Conservation (phyloP, 768 basidiomycete genomes). For the Symmetrospora coprosmae region DNA sequence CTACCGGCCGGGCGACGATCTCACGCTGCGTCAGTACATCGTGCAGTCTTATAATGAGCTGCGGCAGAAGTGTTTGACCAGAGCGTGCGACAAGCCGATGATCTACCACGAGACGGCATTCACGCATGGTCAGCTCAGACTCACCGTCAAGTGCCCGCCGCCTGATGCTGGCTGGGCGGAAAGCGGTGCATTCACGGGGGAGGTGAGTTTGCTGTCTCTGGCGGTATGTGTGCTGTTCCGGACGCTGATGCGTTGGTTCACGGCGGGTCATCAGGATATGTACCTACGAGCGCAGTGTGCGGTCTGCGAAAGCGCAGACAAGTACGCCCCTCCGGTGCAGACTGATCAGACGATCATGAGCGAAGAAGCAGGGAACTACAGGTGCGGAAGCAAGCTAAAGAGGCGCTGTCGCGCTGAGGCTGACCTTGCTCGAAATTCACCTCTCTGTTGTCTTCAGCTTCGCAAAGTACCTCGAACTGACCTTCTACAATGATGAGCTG, state of each 20-base stretch:
- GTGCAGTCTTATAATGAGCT: conserved; percentile 61
- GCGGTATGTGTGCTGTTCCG: no score
- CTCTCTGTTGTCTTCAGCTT: conserved; percentile 70
- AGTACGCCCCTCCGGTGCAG: conserved; percentile 74
- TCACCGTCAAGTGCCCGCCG: no score
- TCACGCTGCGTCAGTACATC: conserved; percentile 79
- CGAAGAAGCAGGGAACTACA: conserved; percentile 1
- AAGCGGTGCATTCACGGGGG: no score
- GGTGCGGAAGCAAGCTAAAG: background rate
- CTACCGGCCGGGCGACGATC: conserved; percentile 55
- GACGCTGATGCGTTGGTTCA: no score
- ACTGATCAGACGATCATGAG: conserved; percentile 54
- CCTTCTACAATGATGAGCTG: conserved; percentile 84
- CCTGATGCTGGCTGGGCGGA: no score
- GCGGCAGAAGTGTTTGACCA: conserved; percentile 60
- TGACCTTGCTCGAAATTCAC: conserved; percentile 34
- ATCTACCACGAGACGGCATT: conserved; percentile 78
- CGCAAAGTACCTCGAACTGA: conserved; percentile 86
- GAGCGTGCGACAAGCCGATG: conserved; percentile 66
- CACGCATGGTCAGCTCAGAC: conserved; percentile 74
- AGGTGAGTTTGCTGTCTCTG: no score
- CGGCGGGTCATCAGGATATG: no score
- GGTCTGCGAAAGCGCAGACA: conserved; percentile 65
- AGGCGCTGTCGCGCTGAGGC: background rate
- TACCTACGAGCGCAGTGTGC: no score